Evolutionary conservation across 805 yeast species (phyloP), one percentile per base, ranked within the genome.

Genomic region (Metschnikowia koreensis): DNA sequence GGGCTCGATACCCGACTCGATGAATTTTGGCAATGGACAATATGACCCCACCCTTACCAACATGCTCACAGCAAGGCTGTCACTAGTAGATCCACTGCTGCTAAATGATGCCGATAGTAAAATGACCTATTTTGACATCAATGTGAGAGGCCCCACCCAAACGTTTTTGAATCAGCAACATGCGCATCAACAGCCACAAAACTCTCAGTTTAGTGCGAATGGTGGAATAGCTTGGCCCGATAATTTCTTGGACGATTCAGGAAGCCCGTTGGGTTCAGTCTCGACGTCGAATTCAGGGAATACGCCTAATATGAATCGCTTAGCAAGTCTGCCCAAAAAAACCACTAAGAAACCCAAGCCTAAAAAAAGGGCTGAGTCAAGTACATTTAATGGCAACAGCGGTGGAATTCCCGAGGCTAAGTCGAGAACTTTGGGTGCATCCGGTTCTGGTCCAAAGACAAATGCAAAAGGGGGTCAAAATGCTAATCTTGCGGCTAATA

Each of bases 261-360:
- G 52, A n/a, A 49, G 51, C 33, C 38, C 52, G 6, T 44, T 44
- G 26, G 56, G 56, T 3, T 53, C 56, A 7, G 54, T 50, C 3
- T 46, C 59, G 2, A 50, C 59, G n/a, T 27, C 57, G 5, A 50
- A 47, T 1, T 53, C 58, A 11, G 57, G 51, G 10, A 41, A 47
- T 31, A 50, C 48, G 28, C 51, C 57, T 8, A 48, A 44, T 29
- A 38, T 48, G 15, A 46, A 39, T 12, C 53, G 54, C 28, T 38
- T 29, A 33, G 50, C 29, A 9, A 29, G 47, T 7, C 52, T 46
- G 48, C 53, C 60, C 42, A 48, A 54, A 44, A 46, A 52, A 28
- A 47, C 38, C 38, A 41, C 52, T 8, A 57, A 53, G 41, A 52
- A 52, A 41, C 44, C 55, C 8, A 50, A 48, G 26, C 17, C 48